A percentile compares a stretch with the other conserved stretches of the same genome.
These are phyloP conservation scores for Pseudognaphalium luteoalbum DNA, from an alignment of 129 eudicot genomes.

Conservation along the genomic window DNA sequence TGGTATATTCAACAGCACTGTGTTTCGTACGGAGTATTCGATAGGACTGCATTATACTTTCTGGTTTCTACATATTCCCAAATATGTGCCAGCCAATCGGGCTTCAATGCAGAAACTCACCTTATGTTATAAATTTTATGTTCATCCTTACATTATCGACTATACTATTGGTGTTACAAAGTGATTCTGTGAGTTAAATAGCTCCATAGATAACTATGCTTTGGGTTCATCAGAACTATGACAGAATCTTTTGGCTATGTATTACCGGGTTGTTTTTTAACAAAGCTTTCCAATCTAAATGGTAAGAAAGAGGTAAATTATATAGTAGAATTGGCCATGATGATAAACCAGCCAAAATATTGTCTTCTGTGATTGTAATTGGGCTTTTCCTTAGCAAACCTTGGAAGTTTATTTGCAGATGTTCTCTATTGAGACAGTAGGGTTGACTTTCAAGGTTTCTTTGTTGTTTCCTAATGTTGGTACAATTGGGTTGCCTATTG, in stretches of 20 bases:
- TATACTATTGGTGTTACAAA: background rate
- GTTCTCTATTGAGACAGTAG: slow-evolving; percentile 5
- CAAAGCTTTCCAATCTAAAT: background rate
- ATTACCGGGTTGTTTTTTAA: background rate
- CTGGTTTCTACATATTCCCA: no score
- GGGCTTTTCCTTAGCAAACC: no score
- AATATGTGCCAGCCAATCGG: no score
- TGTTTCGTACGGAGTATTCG: background rate
- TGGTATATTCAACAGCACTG: background rate
- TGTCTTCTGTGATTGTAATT: background rate
- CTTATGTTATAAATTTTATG: background rate
- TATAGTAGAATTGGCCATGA: background rate
- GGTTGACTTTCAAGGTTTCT: slow-evolving; percentile 34
- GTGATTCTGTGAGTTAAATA: background rate
- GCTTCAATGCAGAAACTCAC: background rate
- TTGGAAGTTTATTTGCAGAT: no score
- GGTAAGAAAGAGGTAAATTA: background rate
- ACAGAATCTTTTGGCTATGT: background rate
- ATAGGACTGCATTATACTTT: background rate
- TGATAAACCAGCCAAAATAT: background rate
- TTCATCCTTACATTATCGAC: background rate
- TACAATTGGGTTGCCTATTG: slow-evolving; percentile 35
- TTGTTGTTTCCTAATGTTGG: slow-evolving; percentile 35
- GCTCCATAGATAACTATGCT: background rate
- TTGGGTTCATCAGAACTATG: background rate